phyloP scores from a whole-genome alignment of 331 rosid species.

The Phaseolus coccineus region DNA sequence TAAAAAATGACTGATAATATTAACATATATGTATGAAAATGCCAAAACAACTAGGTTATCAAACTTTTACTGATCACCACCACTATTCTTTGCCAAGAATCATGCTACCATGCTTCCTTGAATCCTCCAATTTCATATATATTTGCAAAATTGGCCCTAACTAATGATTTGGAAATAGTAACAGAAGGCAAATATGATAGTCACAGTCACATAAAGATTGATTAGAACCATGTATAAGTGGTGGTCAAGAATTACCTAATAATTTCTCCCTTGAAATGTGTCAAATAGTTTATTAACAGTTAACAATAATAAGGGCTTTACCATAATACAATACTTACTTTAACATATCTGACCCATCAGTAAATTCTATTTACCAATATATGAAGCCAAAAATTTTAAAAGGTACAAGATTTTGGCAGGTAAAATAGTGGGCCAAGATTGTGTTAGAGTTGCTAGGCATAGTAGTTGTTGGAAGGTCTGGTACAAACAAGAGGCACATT shows the following conservation, averaged over 20 bases:
- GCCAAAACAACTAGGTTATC: neutral
- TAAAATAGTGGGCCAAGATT: conserved; percentile 51
- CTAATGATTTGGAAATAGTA: conserved; percentile 34
- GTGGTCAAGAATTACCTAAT: no score
- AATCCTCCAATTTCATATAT: conserved; percentile 33
- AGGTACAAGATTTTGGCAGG: conserved; percentile 42
- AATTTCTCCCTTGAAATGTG: neutral
- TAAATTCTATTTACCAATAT: neutral
- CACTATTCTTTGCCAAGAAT: conserved; percentile 33
- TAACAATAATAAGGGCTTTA: conserved; percentile 45
- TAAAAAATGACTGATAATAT: no score
- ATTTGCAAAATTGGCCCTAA: conserved; percentile 8
- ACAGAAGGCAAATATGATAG: neutral
- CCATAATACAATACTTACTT: conserved; percentile 32
- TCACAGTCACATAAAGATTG: no score
- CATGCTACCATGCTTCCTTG: conserved; percentile 5
- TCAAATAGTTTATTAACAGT: conserved; percentile 40
- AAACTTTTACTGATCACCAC: conserved; percentile 10
- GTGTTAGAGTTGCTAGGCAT: conserved; percentile 24
- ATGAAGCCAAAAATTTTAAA: conserved; percentile 39
- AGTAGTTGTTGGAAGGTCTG: conserved; percentile 45
- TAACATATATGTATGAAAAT: neutral
- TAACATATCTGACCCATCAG: neutral
- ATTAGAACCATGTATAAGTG: no score
- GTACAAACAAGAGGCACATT: conserved; percentile 53